These are phyloP conservation scores for Acanthamoeba healyi DNA, from an alignment of 208 protist species.

Conservation along the genomic window DNA sequence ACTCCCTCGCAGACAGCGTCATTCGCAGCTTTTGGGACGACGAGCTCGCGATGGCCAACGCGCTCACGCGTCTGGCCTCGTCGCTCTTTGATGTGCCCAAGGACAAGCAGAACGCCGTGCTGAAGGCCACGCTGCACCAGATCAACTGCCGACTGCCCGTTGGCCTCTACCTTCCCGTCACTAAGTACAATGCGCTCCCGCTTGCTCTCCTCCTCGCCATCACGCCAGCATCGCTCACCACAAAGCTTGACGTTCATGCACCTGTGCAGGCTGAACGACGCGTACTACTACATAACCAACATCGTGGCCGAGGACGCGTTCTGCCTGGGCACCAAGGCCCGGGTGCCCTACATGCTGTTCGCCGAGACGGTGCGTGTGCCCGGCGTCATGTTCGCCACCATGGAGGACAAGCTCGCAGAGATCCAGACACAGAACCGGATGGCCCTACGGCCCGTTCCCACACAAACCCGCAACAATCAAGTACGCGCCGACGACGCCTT, in stretches of 20 bases:
- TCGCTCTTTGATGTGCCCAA: conserved; percentile 20
- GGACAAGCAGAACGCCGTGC: conserved; percentile 21
- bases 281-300: conserved; percentile 35
- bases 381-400: conserved; percentile 9
- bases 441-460: conserved; percentile 21
- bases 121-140: conserved; percentile 3
- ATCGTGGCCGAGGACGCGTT: conserved; percentile 42
- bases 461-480: not conserved
- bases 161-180: conserved; percentile 25
- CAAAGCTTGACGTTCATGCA: not conserved
- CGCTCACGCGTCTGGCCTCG: conserved; percentile 44
- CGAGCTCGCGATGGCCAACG: conserved; percentile 1
- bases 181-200: not conserved
- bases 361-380: conserved; percentile 10
- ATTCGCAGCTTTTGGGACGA: conserved; percentile 41
- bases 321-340: conserved; percentile 36
- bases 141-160: conserved; percentile 39
- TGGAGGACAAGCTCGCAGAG: conserved; percentile 27
- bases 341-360: conserved; percentile 52
- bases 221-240: too few species aligned
- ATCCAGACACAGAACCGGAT: conserved; percentile 18
- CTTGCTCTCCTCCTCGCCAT: too few species aligned
- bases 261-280: not conserved
- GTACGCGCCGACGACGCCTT: not conserved
- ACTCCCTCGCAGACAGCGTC: not conserved